Base-by-base conservation (phyloP, 345 rosid genomes). In the Hibiscus tridactylites region DNA sequence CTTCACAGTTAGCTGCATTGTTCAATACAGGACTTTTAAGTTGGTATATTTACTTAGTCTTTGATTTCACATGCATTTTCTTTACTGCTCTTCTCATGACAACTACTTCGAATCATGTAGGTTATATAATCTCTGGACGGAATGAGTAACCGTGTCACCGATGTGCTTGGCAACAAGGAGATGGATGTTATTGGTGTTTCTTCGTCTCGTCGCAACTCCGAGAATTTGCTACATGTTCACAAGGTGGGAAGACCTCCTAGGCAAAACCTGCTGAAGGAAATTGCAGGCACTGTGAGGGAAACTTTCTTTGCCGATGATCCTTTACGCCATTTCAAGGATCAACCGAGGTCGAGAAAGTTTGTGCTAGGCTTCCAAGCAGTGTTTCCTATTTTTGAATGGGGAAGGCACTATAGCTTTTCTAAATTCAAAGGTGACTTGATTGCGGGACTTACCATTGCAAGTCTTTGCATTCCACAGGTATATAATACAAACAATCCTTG, bases 381-480 rank as follows among this genome's bases (percentile, higher is more conserved):
- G 47, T 93, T 93, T 70, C 98, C 98, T 5, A 89, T 93, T 58
- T 17, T 89, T 44, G 83, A 83, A 11, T 91, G 96, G 98, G 90
- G 85, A 5, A 75, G 87, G 77, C 52, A 68, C 24, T 91, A 93
- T 21, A 82, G 75, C 81, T 74, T 89, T 0, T 64, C 57, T 1
- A 89, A 81, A 73, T 79, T 91, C 39, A 85, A 81, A 58, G 94
- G 98, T 6, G 97, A 93, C 75, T 53, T 93, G 19, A 88, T 91
- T 4, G 86, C 98, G 13, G 98, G 98, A 31, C 85, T 93, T 19
- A 93, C 98, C 57, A 93, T 93, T 70, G 98, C 98, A 49, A 93
- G 96, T 76, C 98, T 93, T 52, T 91, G 97, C 85, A 89, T 93
- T 78, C 97, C 98, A 35, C 98, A 93, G 97, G 98, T 87, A 78